Base-by-base conservation (phyloP, 1,284 basidiomycete species). In the Coniferiporia weirii region DNA sequence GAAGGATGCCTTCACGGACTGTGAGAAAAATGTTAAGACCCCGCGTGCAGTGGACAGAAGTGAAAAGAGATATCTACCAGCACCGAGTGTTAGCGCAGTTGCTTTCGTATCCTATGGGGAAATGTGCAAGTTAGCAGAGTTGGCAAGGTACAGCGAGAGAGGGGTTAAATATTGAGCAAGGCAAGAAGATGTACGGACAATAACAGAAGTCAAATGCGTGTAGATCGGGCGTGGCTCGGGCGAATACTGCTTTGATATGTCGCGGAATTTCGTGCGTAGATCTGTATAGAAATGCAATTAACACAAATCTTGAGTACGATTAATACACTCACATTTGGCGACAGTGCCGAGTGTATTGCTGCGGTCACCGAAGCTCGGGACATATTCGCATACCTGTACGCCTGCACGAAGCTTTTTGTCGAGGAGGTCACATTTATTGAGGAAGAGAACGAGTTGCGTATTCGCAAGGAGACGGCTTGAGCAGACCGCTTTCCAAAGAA, bases 371-470 rank as follows among this genome's bases (percentile, higher is more conserved):
- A 69, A 91, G 67, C 82, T 88, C 61, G 83, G 79, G 57, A 91
- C 82, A 64, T 89, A 91, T 70, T 85, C 83, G 58, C 80, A 71
- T 56, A 91, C 69, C 55, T 76, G 75, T 40, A 85, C 76, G 15
- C 89, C 89, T 1, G 80, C 72, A 13, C 76, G 73, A 38, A 91
- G 72, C 71, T 91, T 91, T 57, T 74, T 67, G 52, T 84, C 81
- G 48, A 90, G 72, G 57, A 91, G 83, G 69, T 91, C 88, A 65
- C 88, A 90, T 66, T 91, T 91, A 73, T 91, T 91, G 56, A 91
- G 76, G 75, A 91, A 91, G 27, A 91, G 76, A 52, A 91, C 83
- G 36, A 91, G 74, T 65, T 89, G 85, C 47, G 89, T 87, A 59
- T 80, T 81, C 15, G 82, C 83, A 0, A 91, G 77, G 4, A 91